A percentile compares a stretch with the other conserved stretches of the same genome.
phyloP scores from a whole-genome alignment of 345 rosid genomes.

The Psidium friedrichsthalianum region DNA sequence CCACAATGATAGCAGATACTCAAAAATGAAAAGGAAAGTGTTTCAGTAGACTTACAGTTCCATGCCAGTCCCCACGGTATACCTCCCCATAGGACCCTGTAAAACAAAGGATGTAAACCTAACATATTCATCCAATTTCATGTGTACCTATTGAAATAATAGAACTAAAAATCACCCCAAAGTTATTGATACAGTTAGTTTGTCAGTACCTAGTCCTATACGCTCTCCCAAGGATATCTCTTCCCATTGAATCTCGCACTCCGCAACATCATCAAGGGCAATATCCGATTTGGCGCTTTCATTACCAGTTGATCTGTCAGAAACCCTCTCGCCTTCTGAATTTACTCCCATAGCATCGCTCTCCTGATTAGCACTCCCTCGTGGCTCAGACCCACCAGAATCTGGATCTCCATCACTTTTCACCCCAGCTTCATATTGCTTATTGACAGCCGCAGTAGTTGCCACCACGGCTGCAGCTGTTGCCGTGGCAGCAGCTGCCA shows the following conservation, averaged over 20 bases:
- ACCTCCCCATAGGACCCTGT: slow-evolving; percentile 97
- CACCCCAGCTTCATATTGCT: slow-evolving; percentile 45
- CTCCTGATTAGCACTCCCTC: slow-evolving; percentile 30
- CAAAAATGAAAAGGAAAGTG: not conserved
- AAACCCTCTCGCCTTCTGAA: slow-evolving; percentile 54
- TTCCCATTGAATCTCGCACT: slow-evolving; percentile 83
- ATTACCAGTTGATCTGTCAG: slow-evolving; percentile 47
- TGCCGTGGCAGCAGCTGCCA: slow-evolving; percentile 91
- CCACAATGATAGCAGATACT: not conserved
- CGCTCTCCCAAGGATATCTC: slow-evolving; percentile 90
- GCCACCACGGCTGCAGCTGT: slow-evolving; percentile 91
- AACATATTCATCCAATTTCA: not conserved
- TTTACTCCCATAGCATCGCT: slow-evolving; percentile 15
- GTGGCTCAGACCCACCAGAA: slow-evolving; percentile 32
- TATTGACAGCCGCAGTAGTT: slow-evolving; percentile 67
- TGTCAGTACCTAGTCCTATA: slow-evolving; percentile 78
- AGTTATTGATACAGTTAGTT: slow-evolving; percentile 2
- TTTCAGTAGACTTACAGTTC: slow-evolving; percentile 61
- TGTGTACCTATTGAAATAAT: not conserved
- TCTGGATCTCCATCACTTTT: slow-evolving; percentile 48
- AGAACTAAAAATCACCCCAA: slow-evolving; percentile 3
- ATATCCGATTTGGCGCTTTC: slow-evolving; percentile 59
- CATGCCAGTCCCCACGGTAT: slow-evolving; percentile 95
- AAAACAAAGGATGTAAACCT: slow-evolving; percentile 14
- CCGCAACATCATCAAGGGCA: slow-evolving; percentile 71